These are phyloP conservation scores for Secale cereale DNA, from an alignment of 176 grass and related monocot genomes.

Conservation along the genomic window DNA sequence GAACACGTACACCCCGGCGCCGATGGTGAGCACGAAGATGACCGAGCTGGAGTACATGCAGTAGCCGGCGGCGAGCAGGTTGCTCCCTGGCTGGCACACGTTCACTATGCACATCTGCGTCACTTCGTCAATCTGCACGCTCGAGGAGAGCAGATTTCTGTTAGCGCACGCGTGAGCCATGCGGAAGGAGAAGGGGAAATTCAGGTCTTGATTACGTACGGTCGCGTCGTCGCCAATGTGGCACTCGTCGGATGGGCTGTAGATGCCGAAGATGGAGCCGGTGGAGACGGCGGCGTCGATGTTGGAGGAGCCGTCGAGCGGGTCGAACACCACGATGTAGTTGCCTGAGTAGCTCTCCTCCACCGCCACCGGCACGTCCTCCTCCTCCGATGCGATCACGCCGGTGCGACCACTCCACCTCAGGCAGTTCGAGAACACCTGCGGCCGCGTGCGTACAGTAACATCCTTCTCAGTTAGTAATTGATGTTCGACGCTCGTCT, in stretches of 20 bases:
- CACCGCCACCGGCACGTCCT: conserved; percentile 94
- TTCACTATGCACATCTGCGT: conserved; percentile 87
- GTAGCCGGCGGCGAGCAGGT: conserved; percentile 89
- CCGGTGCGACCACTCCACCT: conserved; percentile 88
- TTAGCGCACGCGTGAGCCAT: background rate
- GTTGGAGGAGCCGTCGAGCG: conserved; percentile 96
- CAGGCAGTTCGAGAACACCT: conserved; percentile 98
- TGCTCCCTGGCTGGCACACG: conserved; percentile 96
- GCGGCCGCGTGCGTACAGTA: conserved; percentile 7
- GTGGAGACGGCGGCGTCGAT: conserved; percentile 99
- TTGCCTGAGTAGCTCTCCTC: conserved; percentile 97
- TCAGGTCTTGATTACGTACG: conserved; percentile 19
- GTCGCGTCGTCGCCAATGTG: conserved; percentile 37
- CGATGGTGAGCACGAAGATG: conserved; percentile 95
- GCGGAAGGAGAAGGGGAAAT: background rate
- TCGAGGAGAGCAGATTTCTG: background rate
- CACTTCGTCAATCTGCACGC: conserved; percentile 58
- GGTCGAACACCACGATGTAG: conserved; percentile 97
- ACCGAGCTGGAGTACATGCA: conserved; percentile 99
- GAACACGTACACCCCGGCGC: conserved; percentile 90
- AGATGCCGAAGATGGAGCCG: conserved; percentile 97
- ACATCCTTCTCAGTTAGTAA: background rate
- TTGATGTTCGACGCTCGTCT: background rate
- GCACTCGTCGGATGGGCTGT: conserved; percentile 97
- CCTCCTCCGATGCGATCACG: conserved; percentile 97